Conservation (phyloP, 73 alveolate genomes). For the Paramecium sonneborni region DNA sequence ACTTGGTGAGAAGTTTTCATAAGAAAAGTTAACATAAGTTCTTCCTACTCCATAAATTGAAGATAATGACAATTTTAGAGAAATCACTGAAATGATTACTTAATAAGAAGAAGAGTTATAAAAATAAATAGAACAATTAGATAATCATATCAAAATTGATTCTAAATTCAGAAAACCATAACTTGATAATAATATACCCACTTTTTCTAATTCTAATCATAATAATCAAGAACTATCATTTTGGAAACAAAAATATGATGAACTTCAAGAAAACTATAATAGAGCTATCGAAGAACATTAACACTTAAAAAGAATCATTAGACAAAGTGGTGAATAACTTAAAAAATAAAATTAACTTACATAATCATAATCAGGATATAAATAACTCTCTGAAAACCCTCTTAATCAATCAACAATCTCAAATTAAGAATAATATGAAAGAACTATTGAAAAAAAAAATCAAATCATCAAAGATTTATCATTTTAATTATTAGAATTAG, state of each 20-base stretch:
- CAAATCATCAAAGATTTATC: background rate
- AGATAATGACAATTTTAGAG: background rate
- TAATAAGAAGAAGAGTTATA: slow-evolving; percentile 32
- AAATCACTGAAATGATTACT: background rate
- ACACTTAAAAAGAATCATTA: slow-evolving; percentile 27
- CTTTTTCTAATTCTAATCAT: background rate
- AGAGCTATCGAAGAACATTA: background rate
- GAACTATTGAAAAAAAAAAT: background rate
- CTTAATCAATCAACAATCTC: background rate
- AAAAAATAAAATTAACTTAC: background rate
- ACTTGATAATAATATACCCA: background rate
- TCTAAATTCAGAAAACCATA: background rate
- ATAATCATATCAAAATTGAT: background rate
- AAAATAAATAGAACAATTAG: background rate
- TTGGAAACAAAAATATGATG: background rate
- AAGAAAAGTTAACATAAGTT: background rate
- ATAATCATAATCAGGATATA: background rate
- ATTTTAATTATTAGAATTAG: background rate
- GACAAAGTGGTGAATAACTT: background rate
- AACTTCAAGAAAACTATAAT: background rate
- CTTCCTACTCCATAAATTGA: background rate
- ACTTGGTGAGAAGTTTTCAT: background rate
- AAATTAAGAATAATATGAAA: slow-evolving; percentile 12
- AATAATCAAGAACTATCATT: background rate
- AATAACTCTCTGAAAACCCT: background rate